A percentile compares a stretch with the other conserved stretches of the same genome.
These are phyloP conservation scores for Sapria himalayana DNA, from an alignment of 345 rosid genomes.

Conservation along the genomic window DNA sequence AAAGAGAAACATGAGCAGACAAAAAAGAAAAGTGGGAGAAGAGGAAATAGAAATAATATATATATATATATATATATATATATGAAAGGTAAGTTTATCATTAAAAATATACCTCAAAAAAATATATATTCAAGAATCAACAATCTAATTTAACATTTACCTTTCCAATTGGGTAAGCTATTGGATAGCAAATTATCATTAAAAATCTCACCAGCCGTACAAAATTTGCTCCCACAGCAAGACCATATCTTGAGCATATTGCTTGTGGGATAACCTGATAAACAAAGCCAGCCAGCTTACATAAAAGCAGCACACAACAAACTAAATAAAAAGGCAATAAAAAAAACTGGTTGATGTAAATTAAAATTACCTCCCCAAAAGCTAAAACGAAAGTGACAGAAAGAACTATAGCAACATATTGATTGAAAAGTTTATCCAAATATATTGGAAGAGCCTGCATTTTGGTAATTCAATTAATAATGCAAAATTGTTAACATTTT, in stretches of 20 bases:
- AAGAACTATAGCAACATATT: slow-evolving; percentile 68
- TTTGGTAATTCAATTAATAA: no score
- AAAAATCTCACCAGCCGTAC: slow-evolving; percentile 67
- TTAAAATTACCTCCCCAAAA: slow-evolving; percentile 98
- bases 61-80: no score
- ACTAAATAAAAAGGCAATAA: no score
- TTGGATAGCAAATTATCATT: slow-evolving; percentile 69
- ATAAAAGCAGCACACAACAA: background rate
- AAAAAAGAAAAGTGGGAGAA: no score
- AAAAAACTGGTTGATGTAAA: no score
- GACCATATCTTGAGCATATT: slow-evolving; percentile 79
- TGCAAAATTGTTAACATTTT: slow-evolving; percentile 4
- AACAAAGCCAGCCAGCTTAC: background rate
- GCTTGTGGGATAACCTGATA: slow-evolving; percentile 93
- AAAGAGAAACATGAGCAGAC: background rate
- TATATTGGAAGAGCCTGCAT: slow-evolving; percentile 87
- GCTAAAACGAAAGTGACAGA: slow-evolving; percentile 79
- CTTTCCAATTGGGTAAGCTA: slow-evolving; percentile 86
- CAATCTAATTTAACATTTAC: slow-evolving; percentile 13
- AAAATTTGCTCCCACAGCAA: slow-evolving; percentile 81
- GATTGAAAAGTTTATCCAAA: slow-evolving; percentile 78
- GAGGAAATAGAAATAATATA: background rate
- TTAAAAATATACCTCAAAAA: no score
- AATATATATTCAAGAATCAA: background rate
- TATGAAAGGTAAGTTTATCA: no score